Base-by-base conservation (phyloP, 23 red algal species). In the Chondrus crispus region DNA sequence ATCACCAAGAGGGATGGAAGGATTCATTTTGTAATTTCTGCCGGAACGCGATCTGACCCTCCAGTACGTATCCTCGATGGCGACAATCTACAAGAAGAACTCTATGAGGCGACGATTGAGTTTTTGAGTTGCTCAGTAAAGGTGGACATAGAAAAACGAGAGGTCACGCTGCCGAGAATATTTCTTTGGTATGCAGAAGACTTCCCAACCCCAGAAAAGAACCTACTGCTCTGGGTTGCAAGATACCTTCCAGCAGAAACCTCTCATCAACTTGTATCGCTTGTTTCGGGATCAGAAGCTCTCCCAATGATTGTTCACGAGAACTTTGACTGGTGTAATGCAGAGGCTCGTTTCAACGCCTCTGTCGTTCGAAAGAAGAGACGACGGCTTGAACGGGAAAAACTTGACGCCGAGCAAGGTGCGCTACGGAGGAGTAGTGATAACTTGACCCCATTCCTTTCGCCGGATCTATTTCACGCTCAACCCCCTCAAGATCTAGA, bases 1-100 rank as follows among this genome's bases (percentile, higher is more conserved):
- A 62, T 98, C 2, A 95, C 77, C 24, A 91, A 91, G 44, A 79
- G 92, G 29, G 97, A 98, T 62, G 93, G 90, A 16, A 81, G 97
- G 1, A 96, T 98, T 49, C 97, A 98, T 54, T 98, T 96, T 95
- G 97, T 98, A 8, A 98, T 98, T 22, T 92, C 85, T 46, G 97
- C 97, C 40, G 97, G 97, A 28, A 98, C 97, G 5, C 71, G 72
- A 46, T 95, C 93, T 35, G 97, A 98, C 63, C 97, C 97, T 43
- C 97, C 97, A 20, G 95, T 98, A 39, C 97, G 97, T 2, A 98
- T 98, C 81, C 84, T 98, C 22, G 97, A 98, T 51, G 94, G 89
- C 3, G 97, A 98, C 12, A 92, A 94, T 52, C 78, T 98, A 2
- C 91, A 98, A 86, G 93, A 95, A 70, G 89, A 96, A 48, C 74